A percentile compares a stretch with the other conserved stretches of the same genome.
Evolutionary conservation across 495 filamentous ascomycete species (phyloP).

Genomic region (Cercophora scortea): DNA sequence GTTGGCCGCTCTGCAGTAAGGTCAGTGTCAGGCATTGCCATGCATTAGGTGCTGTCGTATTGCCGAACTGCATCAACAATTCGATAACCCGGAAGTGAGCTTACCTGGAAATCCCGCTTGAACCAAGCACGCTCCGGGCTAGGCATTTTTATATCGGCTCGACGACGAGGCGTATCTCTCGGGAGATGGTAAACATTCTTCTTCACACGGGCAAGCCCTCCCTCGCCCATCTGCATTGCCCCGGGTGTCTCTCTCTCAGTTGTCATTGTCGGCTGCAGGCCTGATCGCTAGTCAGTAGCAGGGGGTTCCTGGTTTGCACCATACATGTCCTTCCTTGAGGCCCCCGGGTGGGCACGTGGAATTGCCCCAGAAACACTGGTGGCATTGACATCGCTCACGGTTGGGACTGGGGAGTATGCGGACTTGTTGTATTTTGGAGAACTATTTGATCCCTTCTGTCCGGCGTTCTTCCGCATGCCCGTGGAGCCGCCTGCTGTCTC

Average conservation of each 20-base stretch:
- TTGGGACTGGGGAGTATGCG: not conserved
- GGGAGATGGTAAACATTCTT: not conserved
- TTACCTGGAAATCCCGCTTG: not conserved
- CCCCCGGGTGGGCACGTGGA: not conserved
- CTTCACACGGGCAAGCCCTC: too few relatives aligned
- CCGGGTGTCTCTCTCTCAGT: not conserved
- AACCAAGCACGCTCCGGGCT: not conserved
- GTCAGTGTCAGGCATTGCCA: not conserved
- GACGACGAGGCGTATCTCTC: not conserved
- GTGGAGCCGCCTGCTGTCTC: not conserved
- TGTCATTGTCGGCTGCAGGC: not conserved
- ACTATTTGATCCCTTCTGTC: not conserved
- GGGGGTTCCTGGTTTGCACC: not conserved
- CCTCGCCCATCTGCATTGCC: too few relatives aligned
- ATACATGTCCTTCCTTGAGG: not conserved
- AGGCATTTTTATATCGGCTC: not conserved
- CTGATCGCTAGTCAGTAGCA: not conserved
- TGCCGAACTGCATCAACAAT: too few relatives aligned
- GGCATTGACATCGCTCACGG: not conserved
- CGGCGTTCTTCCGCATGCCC: not conserved
- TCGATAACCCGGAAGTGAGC: not conserved
- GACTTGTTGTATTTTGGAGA: slow-evolving; percentile 3
- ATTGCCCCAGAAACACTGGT: not conserved
- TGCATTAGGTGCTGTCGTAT: too few relatives aligned
- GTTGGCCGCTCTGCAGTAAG: not conserved